Percentiles rank a stretch among this genome's conserved stretches.
Conservation (phyloP, 345 rosid genomes). For the Alliaria petiolata region DNA sequence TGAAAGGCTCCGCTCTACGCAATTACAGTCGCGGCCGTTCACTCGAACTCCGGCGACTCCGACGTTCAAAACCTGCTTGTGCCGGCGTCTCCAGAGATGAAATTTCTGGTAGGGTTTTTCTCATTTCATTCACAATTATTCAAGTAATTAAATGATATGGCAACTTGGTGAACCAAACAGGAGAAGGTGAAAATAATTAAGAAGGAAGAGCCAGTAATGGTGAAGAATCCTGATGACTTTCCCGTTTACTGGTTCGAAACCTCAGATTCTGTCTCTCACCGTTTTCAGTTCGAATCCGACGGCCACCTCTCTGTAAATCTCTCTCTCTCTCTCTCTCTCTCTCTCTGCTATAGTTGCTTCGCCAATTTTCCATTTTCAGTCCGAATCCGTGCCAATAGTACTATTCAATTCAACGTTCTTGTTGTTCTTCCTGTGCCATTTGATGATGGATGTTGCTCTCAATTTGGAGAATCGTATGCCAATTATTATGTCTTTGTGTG, state of each 20-base stretch:
- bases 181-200: slow-evolving; percentile 39
- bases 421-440: background rate
- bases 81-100: slow-evolving; percentile 9
- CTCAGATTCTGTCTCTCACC: slow-evolving; percentile 62
- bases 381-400: too few species aligned
- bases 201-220: slow-evolving; percentile 36
- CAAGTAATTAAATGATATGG: background rate
- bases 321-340: too few species aligned
- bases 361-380: background rate
- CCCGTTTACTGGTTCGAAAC: slow-evolving; percentile 73
- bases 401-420: background rate
- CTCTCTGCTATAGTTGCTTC: background rate
- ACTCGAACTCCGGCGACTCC: slow-evolving; percentile 12
- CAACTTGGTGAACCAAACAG: slow-evolving; percentile 13
- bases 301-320: slow-evolving; percentile 67
- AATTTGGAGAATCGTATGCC: background rate
- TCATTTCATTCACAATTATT: background rate
- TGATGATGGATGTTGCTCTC: background rate
- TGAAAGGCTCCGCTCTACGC: background rate
- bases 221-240: slow-evolving; percentile 20
- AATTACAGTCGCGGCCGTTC: slow-evolving; percentile 5
- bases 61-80: background rate
- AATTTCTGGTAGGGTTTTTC: slow-evolving; percentile 4
- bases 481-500: background rate
- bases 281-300: slow-evolving; percentile 60